phyloP scores from a whole-genome alignment of 1,139 yeast species.

The Geotrichum europaeum region DNA sequence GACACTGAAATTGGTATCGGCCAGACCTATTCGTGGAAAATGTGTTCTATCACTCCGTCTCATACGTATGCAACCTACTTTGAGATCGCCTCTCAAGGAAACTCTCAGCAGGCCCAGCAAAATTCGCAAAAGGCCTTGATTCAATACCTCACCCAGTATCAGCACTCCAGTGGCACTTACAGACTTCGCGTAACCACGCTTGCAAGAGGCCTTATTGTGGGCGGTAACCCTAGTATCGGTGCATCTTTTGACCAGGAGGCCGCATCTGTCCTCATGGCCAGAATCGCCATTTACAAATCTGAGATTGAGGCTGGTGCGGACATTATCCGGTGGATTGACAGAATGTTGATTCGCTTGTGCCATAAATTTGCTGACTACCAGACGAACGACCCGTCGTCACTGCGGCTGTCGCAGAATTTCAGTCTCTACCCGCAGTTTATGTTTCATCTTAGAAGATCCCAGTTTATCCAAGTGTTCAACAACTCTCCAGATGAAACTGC shows the following conservation, averaged over 20 bases:
- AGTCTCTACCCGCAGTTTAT: constrained; percentile 71
- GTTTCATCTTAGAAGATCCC: constrained; percentile 66
- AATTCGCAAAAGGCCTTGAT: constrained; percentile 37
- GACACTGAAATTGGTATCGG: constrained; percentile 94
- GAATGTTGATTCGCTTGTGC: constrained; percentile 66
- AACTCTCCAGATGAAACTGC: constrained; percentile 78
- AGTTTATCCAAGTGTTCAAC: constrained; percentile 63
- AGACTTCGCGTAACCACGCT: constrained; percentile 43
- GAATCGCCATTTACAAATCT: constrained; percentile 48
- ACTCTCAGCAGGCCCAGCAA: constrained; percentile 60
- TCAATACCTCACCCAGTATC: constrained; percentile 68
- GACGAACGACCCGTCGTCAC: constrained; percentile 61
- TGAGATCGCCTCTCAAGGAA: constrained; percentile 53
- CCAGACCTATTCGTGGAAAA: constrained; percentile 81
- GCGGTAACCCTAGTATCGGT: constrained; percentile 29
- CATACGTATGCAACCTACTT: constrained; percentile 85
- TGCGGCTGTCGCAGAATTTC: constrained; percentile 62
- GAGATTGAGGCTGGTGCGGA: constrained; percentile 51
- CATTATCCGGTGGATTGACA: constrained; percentile 71
- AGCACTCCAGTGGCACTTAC: constrained; percentile 44
- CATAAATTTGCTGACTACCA: constrained; percentile 71
- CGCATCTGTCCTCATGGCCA: constrained; percentile 56
- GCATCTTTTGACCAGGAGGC: constrained; percentile 62
- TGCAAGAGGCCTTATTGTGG: constrained; percentile 28
- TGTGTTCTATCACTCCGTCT: constrained; percentile 77